A percentile compares a stretch with the other conserved stretches of the same genome.
These are phyloP conservation scores for Entomortierella parvispora DNA, from an alignment of 192 early-diverging fungal genomes.

Conservation along the genomic window DNA sequence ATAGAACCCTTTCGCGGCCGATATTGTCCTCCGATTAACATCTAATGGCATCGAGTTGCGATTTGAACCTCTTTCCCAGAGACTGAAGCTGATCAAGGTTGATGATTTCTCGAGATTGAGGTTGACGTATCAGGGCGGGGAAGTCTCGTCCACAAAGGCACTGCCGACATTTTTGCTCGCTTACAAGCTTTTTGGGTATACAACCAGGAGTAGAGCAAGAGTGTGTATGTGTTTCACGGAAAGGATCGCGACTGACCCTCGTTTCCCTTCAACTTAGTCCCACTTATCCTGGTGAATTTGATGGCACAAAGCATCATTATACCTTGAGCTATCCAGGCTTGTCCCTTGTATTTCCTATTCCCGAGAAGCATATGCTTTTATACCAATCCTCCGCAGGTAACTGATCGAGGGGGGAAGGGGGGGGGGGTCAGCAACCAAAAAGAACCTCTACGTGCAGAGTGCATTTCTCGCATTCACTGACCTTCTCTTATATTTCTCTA, in stretches of 20 bases:
- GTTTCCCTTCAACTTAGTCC: constrained; percentile 49
- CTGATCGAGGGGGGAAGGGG: background rate
- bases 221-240: background rate
- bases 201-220: background rate
- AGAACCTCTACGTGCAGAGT: no score
- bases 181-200: constrained; percentile 77
- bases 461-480: no score
- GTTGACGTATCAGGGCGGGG: constrained; percentile 66
- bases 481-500: background rate
- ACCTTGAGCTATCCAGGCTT: constrained; percentile 78
- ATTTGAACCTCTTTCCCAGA: constrained; percentile 66
- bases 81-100: constrained; percentile 71
- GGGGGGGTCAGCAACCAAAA: no score
- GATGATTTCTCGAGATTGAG: constrained; percentile 65
- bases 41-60: constrained; percentile 65
- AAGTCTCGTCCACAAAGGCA: constrained; percentile 69
- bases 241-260: background rate
- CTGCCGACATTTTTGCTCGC: constrained; percentile 74
- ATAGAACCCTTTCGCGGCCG: constrained; percentile 56
- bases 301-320: constrained; percentile 60
- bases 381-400: constrained; percentile 62
- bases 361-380: constrained; percentile 60
- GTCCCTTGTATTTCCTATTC: constrained; percentile 78
- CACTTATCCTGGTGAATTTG: constrained; percentile 71
- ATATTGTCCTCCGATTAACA: constrained; percentile 52